Evolutionary conservation across 768 basidiomycete species (phyloP), one percentile per base, ranked within the genome.

Genomic region (Boletus subcaerulescens): DNA sequence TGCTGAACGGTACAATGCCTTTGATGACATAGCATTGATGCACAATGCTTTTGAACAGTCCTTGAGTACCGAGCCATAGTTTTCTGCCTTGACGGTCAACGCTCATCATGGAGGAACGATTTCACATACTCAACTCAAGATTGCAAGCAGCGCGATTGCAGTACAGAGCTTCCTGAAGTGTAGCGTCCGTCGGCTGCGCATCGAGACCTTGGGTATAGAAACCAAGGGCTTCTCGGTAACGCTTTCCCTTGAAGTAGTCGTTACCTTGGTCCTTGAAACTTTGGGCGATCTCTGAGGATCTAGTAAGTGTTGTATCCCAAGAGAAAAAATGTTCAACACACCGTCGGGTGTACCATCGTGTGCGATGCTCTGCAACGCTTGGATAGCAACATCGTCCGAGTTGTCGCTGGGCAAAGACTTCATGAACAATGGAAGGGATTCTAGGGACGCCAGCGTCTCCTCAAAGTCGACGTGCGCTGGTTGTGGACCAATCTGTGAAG

Each of bases 251-350:
- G 74, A 90, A 96, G 64, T 96, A 92, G 52, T 95, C 93, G 67
- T 98, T 98, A 5, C 94, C 97, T 67, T 96, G 92, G 50, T 92
- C 85, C 70, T 97, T 98, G 73, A 98, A 97, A 65, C 90, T 94
- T 57, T 83, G 79, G 1, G 96, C 93, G 59, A 93, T 77, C 70
- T 98, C 97, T 96, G 59, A 26, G 40, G 0, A 29, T 9, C 29
- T 9, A 9, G 8, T 29, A 29, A 29, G 29, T 29, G 29, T 8
- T 29, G 29, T 3, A 18, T 38, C 31, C 12, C 18, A 31, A 45
- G 47, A 20, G 24, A 24, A 29, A 35, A 18, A 39, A 29, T 31
- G 11, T 22, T 17, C 17, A 15, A 82, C 91, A 65, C 68, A 98
- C 96, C 95, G 76, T 98, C 91, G 50, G 93, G 88, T 15, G 92